Conservation (phyloP, 2,329 filamentous ascomycete species). For the Rhinocladiella similis region DNA sequence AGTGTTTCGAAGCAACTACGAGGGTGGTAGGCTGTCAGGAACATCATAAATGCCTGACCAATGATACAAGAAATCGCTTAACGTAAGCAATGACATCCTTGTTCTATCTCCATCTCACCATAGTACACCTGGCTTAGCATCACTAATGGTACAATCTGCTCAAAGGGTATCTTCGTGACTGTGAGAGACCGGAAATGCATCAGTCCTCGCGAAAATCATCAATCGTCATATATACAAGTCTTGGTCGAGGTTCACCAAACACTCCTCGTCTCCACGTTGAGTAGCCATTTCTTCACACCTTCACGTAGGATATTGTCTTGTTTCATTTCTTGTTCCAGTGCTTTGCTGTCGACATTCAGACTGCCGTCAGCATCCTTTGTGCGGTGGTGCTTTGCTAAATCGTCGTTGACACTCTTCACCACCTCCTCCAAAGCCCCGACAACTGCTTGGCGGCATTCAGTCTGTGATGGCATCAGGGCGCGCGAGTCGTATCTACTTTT, state of each 20-base stretch:
- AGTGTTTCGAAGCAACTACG: no score
- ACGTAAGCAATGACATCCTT: not conserved
- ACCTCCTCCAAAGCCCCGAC: slow-evolving; percentile 59
- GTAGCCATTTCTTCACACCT: slow-evolving; percentile 58
- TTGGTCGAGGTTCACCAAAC: slow-evolving; percentile 14
- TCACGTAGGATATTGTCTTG: slow-evolving; percentile 56
- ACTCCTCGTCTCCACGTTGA: slow-evolving; percentile 43
- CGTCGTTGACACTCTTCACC: slow-evolving; percentile 55
- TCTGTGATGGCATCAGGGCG: slow-evolving; percentile 10
- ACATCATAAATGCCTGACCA: no score
- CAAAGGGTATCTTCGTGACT: slow-evolving; percentile 23
- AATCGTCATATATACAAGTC: slow-evolving; percentile 22
- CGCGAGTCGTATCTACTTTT: slow-evolving; percentile 10
- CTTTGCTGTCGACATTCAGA: slow-evolving; percentile 28
- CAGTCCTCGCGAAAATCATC: slow-evolving; percentile 9
- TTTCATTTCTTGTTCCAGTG: slow-evolving; percentile 29
- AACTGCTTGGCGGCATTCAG: slow-evolving; percentile 55
- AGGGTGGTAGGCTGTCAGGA: no score
- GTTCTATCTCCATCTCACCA: not conserved
- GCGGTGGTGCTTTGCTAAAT: slow-evolving; percentile 44
- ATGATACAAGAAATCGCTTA: no score
- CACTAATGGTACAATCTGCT: slow-evolving; percentile 20
- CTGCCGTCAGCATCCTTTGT: slow-evolving; percentile 33
- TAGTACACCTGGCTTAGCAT: not conserved
- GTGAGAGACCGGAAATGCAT: slow-evolving; percentile 1